Conservation (phyloP, 306 rosid genomes). For the Spatholobus suberectus region DNA sequence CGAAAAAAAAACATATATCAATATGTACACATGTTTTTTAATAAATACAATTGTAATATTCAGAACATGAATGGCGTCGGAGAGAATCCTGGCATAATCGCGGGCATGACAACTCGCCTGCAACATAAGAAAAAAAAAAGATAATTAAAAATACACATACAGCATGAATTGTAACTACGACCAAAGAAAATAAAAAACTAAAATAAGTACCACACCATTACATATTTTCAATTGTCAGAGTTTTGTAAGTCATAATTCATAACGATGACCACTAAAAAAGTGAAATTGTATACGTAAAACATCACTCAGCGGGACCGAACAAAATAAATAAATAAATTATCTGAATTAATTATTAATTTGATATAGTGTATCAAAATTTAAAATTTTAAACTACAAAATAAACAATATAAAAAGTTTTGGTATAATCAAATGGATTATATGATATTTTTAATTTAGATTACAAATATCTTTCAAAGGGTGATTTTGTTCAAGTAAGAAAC, state of each 20-base stretch:
- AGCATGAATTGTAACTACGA: not conserved
- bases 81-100: constrained; percentile 56
- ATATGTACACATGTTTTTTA: not conserved
- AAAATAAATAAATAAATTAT: not conserved
- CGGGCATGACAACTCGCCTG: constrained; percentile 49
- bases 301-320: not conserved
- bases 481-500: too few species aligned
- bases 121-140: not conserved
- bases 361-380: too few species aligned
- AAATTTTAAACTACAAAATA: too few species aligned
- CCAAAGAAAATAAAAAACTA: not conserved
- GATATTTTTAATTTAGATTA: too few species aligned
- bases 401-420: too few species aligned
- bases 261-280: not conserved
- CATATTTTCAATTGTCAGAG: not conserved
- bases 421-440: too few species aligned
- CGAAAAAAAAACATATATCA: not conserved
- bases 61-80: constrained; percentile 70
- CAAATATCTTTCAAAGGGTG: too few species aligned
- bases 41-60: not conserved
- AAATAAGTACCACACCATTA: not conserved
- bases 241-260: not conserved
- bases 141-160: not conserved
- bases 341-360: not conserved
- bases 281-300: not conserved